phyloP scores from a whole-genome alignment of 208 protist species.

The Lotmaria passim region DNA sequence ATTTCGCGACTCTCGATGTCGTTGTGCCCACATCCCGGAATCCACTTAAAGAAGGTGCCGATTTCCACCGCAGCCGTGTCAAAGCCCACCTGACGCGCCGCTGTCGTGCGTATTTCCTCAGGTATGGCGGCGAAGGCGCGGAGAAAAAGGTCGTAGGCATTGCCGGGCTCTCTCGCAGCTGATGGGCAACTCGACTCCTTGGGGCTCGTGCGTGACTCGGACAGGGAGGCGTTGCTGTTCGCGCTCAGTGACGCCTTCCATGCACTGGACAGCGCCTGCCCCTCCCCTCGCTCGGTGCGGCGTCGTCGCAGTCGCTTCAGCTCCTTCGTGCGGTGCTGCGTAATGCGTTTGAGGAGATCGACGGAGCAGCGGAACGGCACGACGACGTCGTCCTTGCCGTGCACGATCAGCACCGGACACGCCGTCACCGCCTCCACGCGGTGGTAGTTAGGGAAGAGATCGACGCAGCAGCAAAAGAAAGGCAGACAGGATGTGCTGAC shows the following conservation, averaged over 20 bases:
- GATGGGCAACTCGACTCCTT: background rate
- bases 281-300: background rate
- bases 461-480: constrained; percentile 41
- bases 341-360: constrained; percentile 35
- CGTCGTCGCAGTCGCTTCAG: constrained; percentile 3
- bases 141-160: constrained; percentile 24
- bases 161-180: background rate
- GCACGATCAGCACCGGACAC: constrained; percentile 75
- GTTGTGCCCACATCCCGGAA: constrained; percentile 69
- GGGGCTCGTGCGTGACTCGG: background rate
- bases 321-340: background rate
- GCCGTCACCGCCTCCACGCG: constrained; percentile 42
- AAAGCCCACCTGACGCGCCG: constrained; percentile 1
- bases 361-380: constrained; percentile 62
- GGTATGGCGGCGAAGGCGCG: constrained; percentile 23
- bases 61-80: constrained; percentile 18
- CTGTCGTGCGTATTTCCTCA: background rate
- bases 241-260: constrained; percentile 9
- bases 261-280: background rate
- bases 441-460: constrained; percentile 68
- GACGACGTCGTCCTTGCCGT: constrained; percentile 62
- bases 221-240: constrained; percentile 5
- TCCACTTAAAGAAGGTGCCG: constrained; percentile 50
- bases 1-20: constrained; percentile 46
- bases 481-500: constrained; percentile 38